Evolutionary conservation across 176 grass and related monocot species (phyloP).

Genomic region (Zoysia pacifica): DNA sequence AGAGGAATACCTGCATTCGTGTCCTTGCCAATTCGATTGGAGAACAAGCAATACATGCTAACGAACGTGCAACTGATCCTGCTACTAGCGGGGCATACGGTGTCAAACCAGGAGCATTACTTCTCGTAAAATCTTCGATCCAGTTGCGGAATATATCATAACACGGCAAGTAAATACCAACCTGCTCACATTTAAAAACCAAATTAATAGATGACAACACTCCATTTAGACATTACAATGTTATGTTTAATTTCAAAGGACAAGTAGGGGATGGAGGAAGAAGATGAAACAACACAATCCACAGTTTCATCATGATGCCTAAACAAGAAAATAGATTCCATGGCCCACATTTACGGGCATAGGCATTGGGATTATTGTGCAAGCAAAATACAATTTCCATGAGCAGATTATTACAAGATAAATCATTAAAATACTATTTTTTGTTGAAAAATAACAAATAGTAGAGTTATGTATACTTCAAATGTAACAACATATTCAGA

Average conservation of each 20-base stretch:
- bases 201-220: slow-evolving; percentile 20
- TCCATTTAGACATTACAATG: neutral
- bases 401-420: slow-evolving; percentile 12
- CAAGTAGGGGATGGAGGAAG: neutral
- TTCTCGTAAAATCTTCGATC: slow-evolving; percentile 75
- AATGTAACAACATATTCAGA: neutral
- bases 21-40: slow-evolving; percentile 89
- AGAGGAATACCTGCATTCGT: slow-evolving; percentile 82
- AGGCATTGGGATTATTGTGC: neutral
- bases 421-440: neutral
- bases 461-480: slow-evolving; percentile 21
- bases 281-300: neutral
- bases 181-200: slow-evolving; percentile 56
- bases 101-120: slow-evolving; percentile 73
- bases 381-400: slow-evolving; percentile 10
- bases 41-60: slow-evolving; percentile 95
- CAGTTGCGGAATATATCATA: slow-evolving; percentile 93
- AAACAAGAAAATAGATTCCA: neutral
- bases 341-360: neutral
- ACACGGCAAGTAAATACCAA: slow-evolving; percentile 97
- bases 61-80: slow-evolving; percentile 75
- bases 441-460: neutral
- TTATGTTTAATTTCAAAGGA: neutral
- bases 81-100: slow-evolving; percentile 83
- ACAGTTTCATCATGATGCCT: neutral